Conservation (phyloP, 306 rosid species). For the Hylodesmum podocarpum region DNA sequence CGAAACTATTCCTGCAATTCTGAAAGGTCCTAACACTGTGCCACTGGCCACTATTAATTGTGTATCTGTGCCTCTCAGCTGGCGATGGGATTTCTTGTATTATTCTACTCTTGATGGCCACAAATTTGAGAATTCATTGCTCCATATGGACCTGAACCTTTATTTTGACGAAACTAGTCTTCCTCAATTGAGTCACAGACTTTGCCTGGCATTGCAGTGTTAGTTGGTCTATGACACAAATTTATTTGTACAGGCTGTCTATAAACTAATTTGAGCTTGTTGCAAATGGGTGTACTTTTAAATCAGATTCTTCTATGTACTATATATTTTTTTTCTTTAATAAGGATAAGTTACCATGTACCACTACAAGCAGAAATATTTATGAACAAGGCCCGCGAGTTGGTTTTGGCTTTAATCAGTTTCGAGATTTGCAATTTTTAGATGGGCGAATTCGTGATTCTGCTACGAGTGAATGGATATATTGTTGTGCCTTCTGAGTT, state of each 20-base stretch:
- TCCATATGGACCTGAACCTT: neutral
- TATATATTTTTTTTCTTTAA: neutral
- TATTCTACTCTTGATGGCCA: neutral
- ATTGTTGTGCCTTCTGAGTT: neutral
- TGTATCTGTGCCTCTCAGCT: neutral
- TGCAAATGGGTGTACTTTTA: neutral
- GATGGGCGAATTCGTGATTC: neutral
- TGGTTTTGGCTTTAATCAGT: neutral
- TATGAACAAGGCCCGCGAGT: neutral
- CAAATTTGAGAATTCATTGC: neutral
- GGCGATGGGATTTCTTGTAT: neutral
- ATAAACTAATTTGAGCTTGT: neutral
- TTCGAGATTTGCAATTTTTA: neutral
- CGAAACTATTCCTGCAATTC: neutral
- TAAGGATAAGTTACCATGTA: neutral
- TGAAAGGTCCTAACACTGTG: neutral
- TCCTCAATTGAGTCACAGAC: neutral
- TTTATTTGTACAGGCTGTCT: slow-evolving; percentile 23
- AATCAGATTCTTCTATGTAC: slow-evolving; percentile 6
- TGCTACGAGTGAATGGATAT: neutral
- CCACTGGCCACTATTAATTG: slow-evolving; percentile 1
- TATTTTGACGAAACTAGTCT: neutral
- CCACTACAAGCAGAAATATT: neutral
- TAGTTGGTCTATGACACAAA: slow-evolving; percentile 14
- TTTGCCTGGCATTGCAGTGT: slow-evolving; percentile 3